Percentiles rank a stretch among this genome's conserved stretches.
phyloP scores from a whole-genome alignment of 352 stramenopile species.

The Saprolegnia diclina region DNA sequence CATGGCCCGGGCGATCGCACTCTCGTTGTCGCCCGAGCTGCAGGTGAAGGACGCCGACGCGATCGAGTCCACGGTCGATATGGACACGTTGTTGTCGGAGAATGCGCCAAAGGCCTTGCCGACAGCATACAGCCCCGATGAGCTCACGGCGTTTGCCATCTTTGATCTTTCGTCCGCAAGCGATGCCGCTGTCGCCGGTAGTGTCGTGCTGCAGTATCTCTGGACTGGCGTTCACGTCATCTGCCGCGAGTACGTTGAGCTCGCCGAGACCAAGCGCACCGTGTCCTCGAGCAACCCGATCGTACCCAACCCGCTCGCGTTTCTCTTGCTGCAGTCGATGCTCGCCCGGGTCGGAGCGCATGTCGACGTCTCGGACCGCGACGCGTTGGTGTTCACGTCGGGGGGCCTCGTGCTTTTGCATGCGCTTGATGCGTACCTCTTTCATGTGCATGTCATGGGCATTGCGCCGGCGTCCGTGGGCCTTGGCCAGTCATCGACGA shows the following conservation, averaged over 20 bases:
- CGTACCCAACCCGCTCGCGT: conserved; percentile 77
- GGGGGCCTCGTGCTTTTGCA: conserved; percentile 59
- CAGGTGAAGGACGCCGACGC: conserved; percentile 58
- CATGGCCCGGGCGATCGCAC: conserved; percentile 82
- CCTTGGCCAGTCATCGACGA: conserved; percentile 55
- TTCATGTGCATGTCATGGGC: conserved; percentile 74
- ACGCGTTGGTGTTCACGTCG: conserved; percentile 48
- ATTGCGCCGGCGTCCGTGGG: conserved; percentile 77
- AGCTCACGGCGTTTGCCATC: conserved; percentile 57
- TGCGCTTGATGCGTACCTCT: conserved; percentile 74
- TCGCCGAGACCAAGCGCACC: conserved; percentile 32
- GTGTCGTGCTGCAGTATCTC: conserved; percentile 47
- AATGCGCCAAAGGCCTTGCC: too few species aligned
- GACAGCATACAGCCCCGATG: conserved; percentile 13
- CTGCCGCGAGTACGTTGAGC: conserved; percentile 69
- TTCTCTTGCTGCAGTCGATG: conserved; percentile 84
- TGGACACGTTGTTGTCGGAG: background rate
- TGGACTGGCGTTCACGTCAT: conserved; percentile 58
- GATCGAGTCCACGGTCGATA: background rate
- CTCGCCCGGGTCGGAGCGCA: conserved; percentile 30
- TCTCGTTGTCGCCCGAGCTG: conserved; percentile 81
- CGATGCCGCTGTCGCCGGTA: conserved; percentile 36
- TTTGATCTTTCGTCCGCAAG: conserved; percentile 43
- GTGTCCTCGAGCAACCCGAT: conserved; percentile 58
- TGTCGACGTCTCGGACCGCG: background rate